Evolutionary conservation across 805 yeast genomes (phyloP).

Genomic region (Sungouiella blattae): DNA sequence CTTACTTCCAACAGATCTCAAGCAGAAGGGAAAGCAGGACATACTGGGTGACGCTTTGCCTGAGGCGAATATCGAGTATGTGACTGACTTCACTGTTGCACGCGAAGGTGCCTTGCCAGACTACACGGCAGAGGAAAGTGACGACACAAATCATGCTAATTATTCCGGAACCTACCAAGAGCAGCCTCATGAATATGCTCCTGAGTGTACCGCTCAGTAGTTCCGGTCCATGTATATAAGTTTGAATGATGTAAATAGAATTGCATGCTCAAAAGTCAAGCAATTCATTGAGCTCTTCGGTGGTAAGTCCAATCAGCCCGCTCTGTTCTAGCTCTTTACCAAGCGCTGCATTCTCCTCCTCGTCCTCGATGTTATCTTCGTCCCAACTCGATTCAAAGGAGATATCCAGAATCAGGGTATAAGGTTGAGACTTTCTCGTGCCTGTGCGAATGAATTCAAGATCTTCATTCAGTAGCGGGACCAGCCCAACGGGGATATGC

Average conservation of each 20-base stretch:
- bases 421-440: constrained; percentile 12
- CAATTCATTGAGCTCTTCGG: constrained; percentile 32
- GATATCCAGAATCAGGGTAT: constrained; percentile 21
- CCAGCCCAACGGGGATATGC: constrained; percentile 8
- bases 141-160: too few relatives aligned
- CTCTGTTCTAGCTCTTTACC: constrained; percentile 9
- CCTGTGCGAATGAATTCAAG: constrained; percentile 22
- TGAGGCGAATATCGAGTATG: constrained; percentile 36
- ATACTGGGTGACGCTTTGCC: constrained; percentile 26
- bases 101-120: constrained; percentile 26
- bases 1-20: constrained; percentile 46
- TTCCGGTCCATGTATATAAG: neutral
- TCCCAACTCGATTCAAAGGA: constrained; percentile 7
- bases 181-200: neutral
- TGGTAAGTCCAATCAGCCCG: constrained; percentile 28
- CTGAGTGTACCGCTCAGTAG: constrained; percentile 5
- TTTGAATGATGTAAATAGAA: constrained; percentile 2
- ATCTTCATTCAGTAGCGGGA: constrained; percentile 27
- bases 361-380: constrained; percentile 10
- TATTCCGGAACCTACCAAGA: too few relatives aligned
- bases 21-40: constrained; percentile 19
- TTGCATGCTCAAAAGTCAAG: constrained; percentile 26
- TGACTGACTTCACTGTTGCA: constrained; percentile 32
- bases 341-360: constrained; percentile 2
- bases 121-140: too few relatives aligned